phyloP scores from a whole-genome alignment of 2,329 filamentous ascomycete genomes.

The Leptographium flavum region DNA sequence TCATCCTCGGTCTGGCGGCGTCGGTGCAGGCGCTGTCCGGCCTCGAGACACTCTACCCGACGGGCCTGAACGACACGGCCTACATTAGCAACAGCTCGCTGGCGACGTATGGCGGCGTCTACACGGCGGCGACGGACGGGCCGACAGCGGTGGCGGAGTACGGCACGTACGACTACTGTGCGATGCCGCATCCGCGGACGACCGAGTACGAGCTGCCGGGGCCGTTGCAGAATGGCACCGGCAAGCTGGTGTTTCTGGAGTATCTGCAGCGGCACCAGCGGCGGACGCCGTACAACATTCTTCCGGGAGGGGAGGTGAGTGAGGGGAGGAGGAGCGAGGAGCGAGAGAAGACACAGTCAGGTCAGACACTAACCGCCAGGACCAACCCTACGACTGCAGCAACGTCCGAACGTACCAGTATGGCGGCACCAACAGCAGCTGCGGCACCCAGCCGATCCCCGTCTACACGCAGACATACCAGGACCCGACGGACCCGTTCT shows the following conservation, averaged over 20 bases:
- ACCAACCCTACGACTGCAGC: background rate
- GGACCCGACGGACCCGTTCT: conserved; percentile 1
- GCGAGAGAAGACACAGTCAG: background rate
- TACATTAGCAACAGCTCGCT: conserved; percentile 2
- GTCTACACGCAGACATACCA: conserved; percentile 2
- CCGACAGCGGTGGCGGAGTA: background rate
- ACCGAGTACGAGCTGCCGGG: background rate
- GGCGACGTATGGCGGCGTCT: conserved; percentile 2
- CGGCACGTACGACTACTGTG: conserved; percentile 4
- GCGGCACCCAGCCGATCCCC: background rate
- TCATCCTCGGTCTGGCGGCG: background rate
- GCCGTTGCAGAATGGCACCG: background rate
- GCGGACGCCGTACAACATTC: conserved; percentile 4
- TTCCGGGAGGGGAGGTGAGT: conserved; percentile 1
- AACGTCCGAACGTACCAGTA: background rate
- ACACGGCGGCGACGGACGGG: background rate
- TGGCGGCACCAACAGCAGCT: background rate
- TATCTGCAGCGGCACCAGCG: conserved; percentile 6
- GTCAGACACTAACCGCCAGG: background rate
- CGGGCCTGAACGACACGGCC: background rate
- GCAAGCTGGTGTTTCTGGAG: conserved; percentile 1
- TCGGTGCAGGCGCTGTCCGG: background rate
- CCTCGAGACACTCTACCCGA: conserved; percentile 1
- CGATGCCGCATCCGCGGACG: conserved; percentile 2
- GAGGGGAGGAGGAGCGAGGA: background rate